These are phyloP conservation scores for Penicillium sp. DNA, from an alignment of 2,329 filamentous ascomycete species.

Conservation along the genomic window DNA sequence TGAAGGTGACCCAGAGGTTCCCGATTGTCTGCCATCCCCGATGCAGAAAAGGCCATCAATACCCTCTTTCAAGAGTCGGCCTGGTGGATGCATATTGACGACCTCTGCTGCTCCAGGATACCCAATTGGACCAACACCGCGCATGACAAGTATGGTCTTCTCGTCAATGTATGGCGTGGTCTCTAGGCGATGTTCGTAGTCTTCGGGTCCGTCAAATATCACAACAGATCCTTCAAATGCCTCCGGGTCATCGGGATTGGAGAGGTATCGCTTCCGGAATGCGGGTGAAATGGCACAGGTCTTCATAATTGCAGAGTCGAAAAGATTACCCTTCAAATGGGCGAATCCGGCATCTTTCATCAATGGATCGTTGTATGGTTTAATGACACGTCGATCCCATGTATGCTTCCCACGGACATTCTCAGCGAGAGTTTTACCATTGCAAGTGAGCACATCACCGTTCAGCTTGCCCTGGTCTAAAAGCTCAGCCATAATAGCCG, in stretches of 20 bases:
- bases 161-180: slow-evolving; percentile 40
- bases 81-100: slow-evolving; percentile 53
- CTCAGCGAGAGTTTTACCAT: slow-evolving; percentile 27
- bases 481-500: slow-evolving; percentile 54
- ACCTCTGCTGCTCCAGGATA: slow-evolving; percentile 54
- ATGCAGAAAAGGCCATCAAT: slow-evolving; percentile 51
- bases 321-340: slow-evolving; percentile 49
- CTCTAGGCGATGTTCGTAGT: slow-evolving; percentile 48
- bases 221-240: slow-evolving; percentile 50
- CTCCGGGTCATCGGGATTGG: slow-evolving; percentile 47
- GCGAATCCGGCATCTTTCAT: slow-evolving; percentile 53
- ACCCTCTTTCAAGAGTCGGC: slow-evolving; percentile 46
- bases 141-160: slow-evolving; percentile 48
- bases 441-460: slow-evolving; percentile 29
- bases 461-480: slow-evolving; percentile 50
- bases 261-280: slow-evolving; percentile 48
- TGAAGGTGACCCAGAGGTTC: slow-evolving; percentile 55
- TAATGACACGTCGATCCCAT: slow-evolving; percentile 53
- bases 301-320: slow-evolving; percentile 55
- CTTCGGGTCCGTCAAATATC: slow-evolving; percentile 54
- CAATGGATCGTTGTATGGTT: slow-evolving; percentile 46
- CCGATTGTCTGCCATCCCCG: slow-evolving; percentile 56
- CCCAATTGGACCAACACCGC: slow-evolving; percentile 50
- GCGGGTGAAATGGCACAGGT: slow-evolving; percentile 50
- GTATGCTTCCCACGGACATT: slow-evolving; percentile 37